These are phyloP conservation scores for Trypanosomatidae sp. DNA, from an alignment of 208 protist species.

Conservation along the genomic window DNA sequence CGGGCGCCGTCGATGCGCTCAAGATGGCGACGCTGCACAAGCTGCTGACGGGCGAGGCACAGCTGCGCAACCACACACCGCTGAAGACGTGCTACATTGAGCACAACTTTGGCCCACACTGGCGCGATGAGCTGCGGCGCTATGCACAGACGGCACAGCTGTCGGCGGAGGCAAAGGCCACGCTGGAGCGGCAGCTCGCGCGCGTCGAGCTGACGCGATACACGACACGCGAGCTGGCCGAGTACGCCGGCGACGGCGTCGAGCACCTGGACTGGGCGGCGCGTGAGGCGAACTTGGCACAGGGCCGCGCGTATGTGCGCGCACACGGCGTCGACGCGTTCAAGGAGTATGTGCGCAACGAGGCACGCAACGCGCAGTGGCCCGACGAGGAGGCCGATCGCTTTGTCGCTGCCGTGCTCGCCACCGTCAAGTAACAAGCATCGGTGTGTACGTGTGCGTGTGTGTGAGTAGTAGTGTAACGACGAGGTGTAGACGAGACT, in stretches of 20 bases:
- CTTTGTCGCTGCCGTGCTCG: conserved; percentile 76
- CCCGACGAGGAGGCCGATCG: conserved; percentile 53
- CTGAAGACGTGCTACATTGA: conserved; percentile 83
- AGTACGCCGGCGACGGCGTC: conserved; percentile 62
- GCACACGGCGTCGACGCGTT: conserved; percentile 62
- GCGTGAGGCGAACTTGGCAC: conserved; percentile 50
- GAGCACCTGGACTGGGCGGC: conserved; percentile 53
- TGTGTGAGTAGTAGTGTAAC: too few species aligned
- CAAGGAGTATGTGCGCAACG: conserved; percentile 45
- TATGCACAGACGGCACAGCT: conserved; percentile 61
- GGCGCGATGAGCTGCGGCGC: conserved; percentile 43
- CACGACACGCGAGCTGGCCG: conserved; percentile 76
- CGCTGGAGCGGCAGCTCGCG: conserved; percentile 63
- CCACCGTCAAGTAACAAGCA: conserved; percentile 29
- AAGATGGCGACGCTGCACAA: conserved; percentile 82
- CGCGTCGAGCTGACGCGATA: conserved; percentile 75
- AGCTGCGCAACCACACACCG: conserved; percentile 74
- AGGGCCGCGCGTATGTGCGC: conserved; percentile 52
- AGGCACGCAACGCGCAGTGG: conserved; percentile 84
- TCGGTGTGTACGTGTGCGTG: too few species aligned
- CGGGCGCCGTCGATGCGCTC: neutral
- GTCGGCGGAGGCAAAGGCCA: conserved; percentile 47
- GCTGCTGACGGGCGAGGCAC: conserved; percentile 67
- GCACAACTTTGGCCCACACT: conserved; percentile 79
- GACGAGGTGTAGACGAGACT: too few species aligned